Evolutionary conservation across 257 asterid species (phyloP).

Genomic region (Forsythia viridissima): DNA sequence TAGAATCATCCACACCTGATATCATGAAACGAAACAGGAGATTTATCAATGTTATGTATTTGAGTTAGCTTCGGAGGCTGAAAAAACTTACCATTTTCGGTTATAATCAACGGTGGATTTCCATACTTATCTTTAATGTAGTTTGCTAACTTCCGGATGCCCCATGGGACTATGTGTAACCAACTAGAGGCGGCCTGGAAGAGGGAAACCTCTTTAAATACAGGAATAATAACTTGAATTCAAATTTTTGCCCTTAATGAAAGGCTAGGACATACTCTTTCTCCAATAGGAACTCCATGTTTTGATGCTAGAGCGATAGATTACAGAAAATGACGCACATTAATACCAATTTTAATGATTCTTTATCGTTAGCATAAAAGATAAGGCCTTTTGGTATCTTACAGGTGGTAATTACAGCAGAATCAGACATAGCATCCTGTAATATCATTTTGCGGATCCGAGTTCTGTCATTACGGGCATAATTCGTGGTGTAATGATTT

Average conservation of each 20-base stretch:
- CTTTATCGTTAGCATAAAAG: neutral
- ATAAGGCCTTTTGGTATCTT: slow-evolving; percentile 20
- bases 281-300: slow-evolving; percentile 76
- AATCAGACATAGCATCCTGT: slow-evolving; percentile 65
- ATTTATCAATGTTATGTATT: neutral
- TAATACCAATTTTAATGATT: slow-evolving; percentile 4
- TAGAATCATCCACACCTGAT: slow-evolving; percentile 83
- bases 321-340: neutral
- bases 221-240: neutral
- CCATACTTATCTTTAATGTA: slow-evolving; percentile 65
- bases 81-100: slow-evolving; percentile 68
- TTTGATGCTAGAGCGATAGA: slow-evolving; percentile 48
- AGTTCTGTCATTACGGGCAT: slow-evolving; percentile 67
- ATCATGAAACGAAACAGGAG: slow-evolving; percentile 5
- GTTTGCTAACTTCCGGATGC: slow-evolving; percentile 66
- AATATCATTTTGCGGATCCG: slow-evolving; percentile 53
- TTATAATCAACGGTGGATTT: slow-evolving; percentile 70
- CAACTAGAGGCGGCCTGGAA: slow-evolving; percentile 74
- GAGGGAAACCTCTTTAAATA: neutral
- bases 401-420: slow-evolving; percentile 75
- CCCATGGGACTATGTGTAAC: slow-evolving; percentile 89
- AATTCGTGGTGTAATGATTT: slow-evolving; percentile 75
- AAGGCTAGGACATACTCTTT: slow-evolving; percentile 53
- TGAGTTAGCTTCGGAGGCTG: neutral
- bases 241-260: neutral